Percentiles rank a stretch among this genome's conserved stretches.
Evolutionary conservation across 345 rosid genomes (phyloP).

Genomic region (Turritis glabra): DNA sequence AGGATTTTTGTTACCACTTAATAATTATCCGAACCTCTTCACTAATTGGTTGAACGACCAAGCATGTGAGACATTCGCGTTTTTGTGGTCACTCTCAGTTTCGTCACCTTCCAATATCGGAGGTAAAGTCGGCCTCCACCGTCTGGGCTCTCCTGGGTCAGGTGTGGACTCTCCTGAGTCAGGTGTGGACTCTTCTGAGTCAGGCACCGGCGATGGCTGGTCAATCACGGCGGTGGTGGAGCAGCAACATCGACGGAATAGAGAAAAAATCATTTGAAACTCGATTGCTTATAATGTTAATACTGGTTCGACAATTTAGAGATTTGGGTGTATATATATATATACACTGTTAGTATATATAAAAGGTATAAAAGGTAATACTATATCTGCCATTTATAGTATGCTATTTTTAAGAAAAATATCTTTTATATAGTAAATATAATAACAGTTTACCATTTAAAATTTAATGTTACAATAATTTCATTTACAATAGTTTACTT

Average conservation of each 20-base stretch:
- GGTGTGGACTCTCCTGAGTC: background rate
- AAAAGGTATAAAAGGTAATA: too few relatives aligned
- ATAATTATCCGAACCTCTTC: background rate
- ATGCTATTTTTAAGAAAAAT: background rate
- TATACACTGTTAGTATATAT: background rate
- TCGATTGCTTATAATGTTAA: background rate
- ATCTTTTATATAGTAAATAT: background rate
- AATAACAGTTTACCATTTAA: background rate
- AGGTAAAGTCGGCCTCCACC: constrained; percentile 21
- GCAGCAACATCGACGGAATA: background rate
- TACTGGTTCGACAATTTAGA: background rate
- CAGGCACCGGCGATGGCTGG: background rate
- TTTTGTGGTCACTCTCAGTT: background rate
- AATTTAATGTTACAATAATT: background rate
- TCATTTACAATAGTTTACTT: background rate
- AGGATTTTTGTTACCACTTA: background rate
- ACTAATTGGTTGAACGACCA: background rate
- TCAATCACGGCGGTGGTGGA: background rate
- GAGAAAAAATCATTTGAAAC: background rate
- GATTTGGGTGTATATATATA: background rate
- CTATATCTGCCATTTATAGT: background rate
- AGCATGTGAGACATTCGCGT: background rate
- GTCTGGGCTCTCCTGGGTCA: background rate
- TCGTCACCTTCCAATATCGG: constrained; percentile 20
- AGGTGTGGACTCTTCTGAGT: background rate